phyloP scores from a whole-genome alignment of 1,284 basidiomycete species.

The Sanguinoderma infundibulare region DNA sequence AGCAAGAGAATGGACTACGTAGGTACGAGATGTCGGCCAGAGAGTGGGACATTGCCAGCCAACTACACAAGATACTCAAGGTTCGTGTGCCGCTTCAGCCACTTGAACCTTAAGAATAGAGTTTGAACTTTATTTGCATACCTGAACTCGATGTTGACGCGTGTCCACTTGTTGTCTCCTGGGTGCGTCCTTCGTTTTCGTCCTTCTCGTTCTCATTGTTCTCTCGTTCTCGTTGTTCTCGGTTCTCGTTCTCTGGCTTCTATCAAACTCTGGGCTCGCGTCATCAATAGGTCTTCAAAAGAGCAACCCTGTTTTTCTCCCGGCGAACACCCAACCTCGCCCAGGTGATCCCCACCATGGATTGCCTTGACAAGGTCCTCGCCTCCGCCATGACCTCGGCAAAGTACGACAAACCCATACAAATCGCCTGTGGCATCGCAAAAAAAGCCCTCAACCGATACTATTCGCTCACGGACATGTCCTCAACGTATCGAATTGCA shows the following conservation, averaged over 20 bases:
- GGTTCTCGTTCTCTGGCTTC: no score
- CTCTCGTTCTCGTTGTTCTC: no score
- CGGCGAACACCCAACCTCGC: not conserved
- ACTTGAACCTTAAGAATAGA: not conserved
- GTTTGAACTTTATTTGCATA: no score
- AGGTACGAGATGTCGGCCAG: slow-evolving; percentile 18
- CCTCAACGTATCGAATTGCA: not conserved
- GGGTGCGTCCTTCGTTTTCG: no score
- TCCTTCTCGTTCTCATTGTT: no score
- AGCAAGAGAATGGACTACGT: slow-evolving; percentile 16
- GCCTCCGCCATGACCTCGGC: not conserved
- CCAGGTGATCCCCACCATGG: not conserved
- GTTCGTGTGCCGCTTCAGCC: no score
- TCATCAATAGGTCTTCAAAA: not conserved
- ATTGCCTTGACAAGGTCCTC: slow-evolving; percentile 29
- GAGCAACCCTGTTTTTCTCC: not conserved
- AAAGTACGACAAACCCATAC: slow-evolving; percentile 12
- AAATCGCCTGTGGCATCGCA: slow-evolving; percentile 24
- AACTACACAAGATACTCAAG: slow-evolving; percentile 34
- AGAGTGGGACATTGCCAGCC: slow-evolving; percentile 27
- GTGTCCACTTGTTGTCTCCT: no score
- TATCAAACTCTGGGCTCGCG: not conserved
- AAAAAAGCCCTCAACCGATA: slow-evolving; percentile 34
- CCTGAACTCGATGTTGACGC: no score
- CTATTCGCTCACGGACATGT: slow-evolving; percentile 32